Conservation (phyloP, 2,329 filamentous ascomycete genomes). For the Sporothrix dimorphospora region DNA sequence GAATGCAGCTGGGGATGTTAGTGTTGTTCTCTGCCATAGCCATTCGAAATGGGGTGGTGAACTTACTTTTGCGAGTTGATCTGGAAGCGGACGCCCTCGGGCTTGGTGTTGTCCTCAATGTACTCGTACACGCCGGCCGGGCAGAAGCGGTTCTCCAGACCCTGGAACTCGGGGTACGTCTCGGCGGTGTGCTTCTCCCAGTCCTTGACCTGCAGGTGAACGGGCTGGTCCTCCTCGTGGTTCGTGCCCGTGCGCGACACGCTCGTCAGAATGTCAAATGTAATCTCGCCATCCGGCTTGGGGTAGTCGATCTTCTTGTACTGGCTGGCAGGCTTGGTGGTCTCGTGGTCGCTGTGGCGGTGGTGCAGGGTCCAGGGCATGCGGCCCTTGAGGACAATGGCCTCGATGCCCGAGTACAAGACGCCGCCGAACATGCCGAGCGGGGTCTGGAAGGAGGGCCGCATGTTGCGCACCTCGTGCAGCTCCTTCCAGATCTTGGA, state of each 20-base stretch:
- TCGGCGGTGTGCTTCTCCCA: constrained; percentile 87
- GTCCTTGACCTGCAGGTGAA: constrained; percentile 92
- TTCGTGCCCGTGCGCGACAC: constrained; percentile 96
- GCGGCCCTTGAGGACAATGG: constrained; percentile 81
- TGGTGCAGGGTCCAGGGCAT: constrained; percentile 93
- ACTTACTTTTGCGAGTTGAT: constrained; percentile 97
- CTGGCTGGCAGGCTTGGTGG: constrained; percentile 78
- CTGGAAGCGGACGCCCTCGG: constrained; percentile 89
- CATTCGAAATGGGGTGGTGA: constrained; percentile 37
- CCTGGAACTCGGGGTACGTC: constrained; percentile 86
- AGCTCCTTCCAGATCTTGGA: constrained; percentile 94
- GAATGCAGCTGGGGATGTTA: constrained; percentile 73
- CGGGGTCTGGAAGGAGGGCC: constrained; percentile 87
- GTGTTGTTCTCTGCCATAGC: background rate
- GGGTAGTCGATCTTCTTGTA: constrained; percentile 92
- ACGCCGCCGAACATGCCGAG: constrained; percentile 89
- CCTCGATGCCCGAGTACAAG: constrained; percentile 89
- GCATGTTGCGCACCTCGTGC: constrained; percentile 94
- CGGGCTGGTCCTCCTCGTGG: constrained; percentile 97
- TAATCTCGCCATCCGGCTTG: constrained; percentile 93
- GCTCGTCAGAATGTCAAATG: constrained; percentile 93
- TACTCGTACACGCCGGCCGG: constrained; percentile 98
- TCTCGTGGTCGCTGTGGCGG: constrained; percentile 72
- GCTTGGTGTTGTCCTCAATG: constrained; percentile 85
- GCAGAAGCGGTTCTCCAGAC: constrained; percentile 94